Conservation (phyloP, 2,329 filamentous ascomycete species). For the Cytospora leucostoma region DNA sequence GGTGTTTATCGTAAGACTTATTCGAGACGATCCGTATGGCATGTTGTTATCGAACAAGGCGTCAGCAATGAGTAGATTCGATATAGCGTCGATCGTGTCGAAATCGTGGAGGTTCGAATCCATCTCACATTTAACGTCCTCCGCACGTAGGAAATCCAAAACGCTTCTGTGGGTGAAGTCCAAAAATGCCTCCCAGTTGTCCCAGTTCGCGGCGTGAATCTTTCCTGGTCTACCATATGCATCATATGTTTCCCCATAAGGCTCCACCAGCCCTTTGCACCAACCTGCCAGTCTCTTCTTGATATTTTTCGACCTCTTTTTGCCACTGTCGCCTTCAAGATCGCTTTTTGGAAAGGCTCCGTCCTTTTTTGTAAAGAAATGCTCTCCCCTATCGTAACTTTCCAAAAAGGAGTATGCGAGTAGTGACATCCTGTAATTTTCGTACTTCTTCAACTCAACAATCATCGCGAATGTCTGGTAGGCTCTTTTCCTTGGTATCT, state of each 20-base stretch:
- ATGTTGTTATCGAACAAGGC: background rate
- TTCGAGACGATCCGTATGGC: background rate
- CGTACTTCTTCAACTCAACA: slow-evolving; percentile 1
- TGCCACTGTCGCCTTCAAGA: background rate
- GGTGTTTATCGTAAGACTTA: background rate
- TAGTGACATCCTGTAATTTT: slow-evolving; percentile 3
- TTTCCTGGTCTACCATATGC: rapidly evolving
- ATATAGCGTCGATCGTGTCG: background rate
- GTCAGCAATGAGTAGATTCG: background rate
- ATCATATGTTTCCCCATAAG: background rate
- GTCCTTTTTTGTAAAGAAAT: background rate
- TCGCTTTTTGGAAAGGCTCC: background rate
- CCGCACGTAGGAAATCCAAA: background rate
- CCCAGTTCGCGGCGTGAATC: background rate
- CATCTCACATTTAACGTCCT: background rate
- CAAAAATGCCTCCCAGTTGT: background rate
- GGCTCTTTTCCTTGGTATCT: background rate
- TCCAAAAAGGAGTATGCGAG: slow-evolving; percentile 12
- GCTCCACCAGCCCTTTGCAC: slow-evolving; percentile 12
- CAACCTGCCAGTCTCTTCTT: slow-evolving; percentile 4
- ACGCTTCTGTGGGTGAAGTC: slow-evolving; percentile 10
- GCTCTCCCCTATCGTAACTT: background rate
- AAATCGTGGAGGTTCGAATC: background rate
- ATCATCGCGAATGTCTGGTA: slow-evolving; percentile 13
- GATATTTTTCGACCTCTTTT: background rate